Evolutionary conservation across 2,329 filamentous ascomycete genomes (phyloP), one percentile per base, ranked within the genome.

Genomic region (Thielaviopsis punctulata): DNA sequence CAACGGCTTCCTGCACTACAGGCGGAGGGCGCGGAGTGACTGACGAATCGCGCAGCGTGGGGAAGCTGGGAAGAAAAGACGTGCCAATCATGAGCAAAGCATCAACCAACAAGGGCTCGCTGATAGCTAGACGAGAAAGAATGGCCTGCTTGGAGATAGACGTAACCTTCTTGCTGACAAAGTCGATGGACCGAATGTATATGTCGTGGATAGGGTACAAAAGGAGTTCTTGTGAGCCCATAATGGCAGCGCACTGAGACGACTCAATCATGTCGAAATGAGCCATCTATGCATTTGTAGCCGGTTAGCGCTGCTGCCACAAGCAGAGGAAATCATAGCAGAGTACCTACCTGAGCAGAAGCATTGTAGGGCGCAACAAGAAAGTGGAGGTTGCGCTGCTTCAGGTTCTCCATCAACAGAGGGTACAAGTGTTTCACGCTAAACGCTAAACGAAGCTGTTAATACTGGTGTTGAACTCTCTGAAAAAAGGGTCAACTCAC

Each of bases 281-380:
- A 45, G 86, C 84, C 57, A 95, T 77, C 81, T 88, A 59, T 45
- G 33, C 43, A 36, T 21, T 22, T 57, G 60, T 47, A 60, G 61
- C 45, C 48, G 18, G 15, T n/a, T 9, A 13, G 13, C 30, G 12
- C 3, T n/a, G 15, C 33, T 10, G 15, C 43, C 8, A 4, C 21
- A n/a, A n/a, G n/a, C n/a, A n/a, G n/a, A n/a, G n/a, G n/a, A n/a
- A n/a, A n/a, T n/a, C n/a, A 23, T 25, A 3, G 10, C 2, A 4
- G 44, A 21, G 41, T 23, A 64, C 71, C 62, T 67, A 90, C 86
- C 78, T 94, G 87, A 54, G 86, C 86, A 60, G 84, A 82, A 36
- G 89, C 87, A 64, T 84, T 88, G 69, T 87, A 94, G 1, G 90
- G 90, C 12, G 90, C 83, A 45, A 93, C 84, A 47, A 86, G 71